Base-by-base conservation (phyloP, 202 grass and related monocot genomes). In the Schoenoplectus tabernaemontani region DNA sequence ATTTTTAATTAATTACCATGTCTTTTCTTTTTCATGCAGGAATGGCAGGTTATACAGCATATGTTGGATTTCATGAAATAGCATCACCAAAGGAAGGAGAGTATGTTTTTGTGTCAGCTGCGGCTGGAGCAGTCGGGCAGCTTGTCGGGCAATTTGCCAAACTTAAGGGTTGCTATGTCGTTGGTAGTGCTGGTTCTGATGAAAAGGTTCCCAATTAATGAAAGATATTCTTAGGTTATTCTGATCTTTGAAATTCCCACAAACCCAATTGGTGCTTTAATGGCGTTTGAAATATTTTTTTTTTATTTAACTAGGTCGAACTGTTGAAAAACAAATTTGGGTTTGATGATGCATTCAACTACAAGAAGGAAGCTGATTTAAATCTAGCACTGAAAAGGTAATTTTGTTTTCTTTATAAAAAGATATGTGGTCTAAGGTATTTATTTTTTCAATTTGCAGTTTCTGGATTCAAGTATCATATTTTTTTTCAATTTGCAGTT, bases 71-170 rank as follows among this genome's bases (percentile, higher is more conserved):
- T 41, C 79, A 83, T 28, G 66, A 95, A 10, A 78, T 95, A 19
- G 33, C 59, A 56, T 71, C 81, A 32, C 83, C 89, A 1, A 89
- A 89, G 22, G 77, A 86, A 69, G 85, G 84, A 0, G 88, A 88
- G 0, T 74, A 50, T 36, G 78, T 89, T 5, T 95, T 91, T 24
- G 15, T 91, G 20, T 89, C 89, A 24, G 87, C 85, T 1, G 92
- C 92, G 1, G 47, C 87, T 0, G 89, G 87, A 0, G 91, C 86
- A 26, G 86, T 91, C 1, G 88, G 88, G 11, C 86, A 91, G 51
- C 54, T 93, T 33, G 88, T 90, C 17, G 91, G 88, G 7, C 91
- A 93, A 67, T 83, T 93, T 41, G 87, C 90, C 10, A 93, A 93
- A 36, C 57, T 87, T 30, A 81, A 41, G 8, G 88, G 86, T 20